Conservation (phyloP, 176 grass and related monocot species). For the Phoenix dactylifera region DNA sequence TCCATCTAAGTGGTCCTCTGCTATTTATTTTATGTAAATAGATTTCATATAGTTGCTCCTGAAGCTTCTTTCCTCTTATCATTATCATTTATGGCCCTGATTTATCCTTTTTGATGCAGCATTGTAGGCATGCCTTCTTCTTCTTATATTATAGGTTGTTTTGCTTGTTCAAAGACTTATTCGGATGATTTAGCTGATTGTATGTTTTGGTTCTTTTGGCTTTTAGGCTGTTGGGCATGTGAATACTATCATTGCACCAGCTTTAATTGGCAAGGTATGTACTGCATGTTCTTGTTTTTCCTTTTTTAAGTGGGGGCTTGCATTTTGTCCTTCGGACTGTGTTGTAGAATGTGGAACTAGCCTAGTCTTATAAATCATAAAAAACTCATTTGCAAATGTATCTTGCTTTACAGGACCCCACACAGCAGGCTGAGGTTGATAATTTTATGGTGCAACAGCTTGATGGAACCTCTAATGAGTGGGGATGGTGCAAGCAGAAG, state of each 20-base stretch:
- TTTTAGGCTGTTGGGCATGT: constrained; percentile 81
- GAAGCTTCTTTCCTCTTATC: no score
- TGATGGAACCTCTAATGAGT: constrained; percentile 83
- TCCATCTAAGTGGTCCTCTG: no score
- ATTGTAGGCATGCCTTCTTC: not conserved
- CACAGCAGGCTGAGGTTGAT: constrained; percentile 60
- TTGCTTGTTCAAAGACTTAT: not conserved
- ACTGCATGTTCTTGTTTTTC: not conserved
- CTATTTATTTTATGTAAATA: no score
- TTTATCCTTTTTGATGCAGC: no score
- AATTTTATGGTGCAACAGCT: constrained; percentile 92
- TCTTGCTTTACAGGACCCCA: constrained; percentile 43
- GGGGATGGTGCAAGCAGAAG: constrained; percentile 98
- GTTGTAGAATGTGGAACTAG: no score
- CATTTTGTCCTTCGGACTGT: no score
- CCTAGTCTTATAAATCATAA: no score
- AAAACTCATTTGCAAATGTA: not conserved
- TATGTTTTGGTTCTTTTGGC: constrained; percentile 1
- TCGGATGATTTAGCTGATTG: not conserved
- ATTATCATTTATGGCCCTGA: no score
- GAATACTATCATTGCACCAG: constrained; percentile 67
- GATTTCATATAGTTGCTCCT: no score
- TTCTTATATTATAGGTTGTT: not conserved
- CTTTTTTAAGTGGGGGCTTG: not conserved
- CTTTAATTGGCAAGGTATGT: constrained; percentile 65